These are phyloP conservation scores for Acanthamoeba castellanii DNA, from an alignment of 208 protist genomes.

Conservation along the genomic window DNA sequence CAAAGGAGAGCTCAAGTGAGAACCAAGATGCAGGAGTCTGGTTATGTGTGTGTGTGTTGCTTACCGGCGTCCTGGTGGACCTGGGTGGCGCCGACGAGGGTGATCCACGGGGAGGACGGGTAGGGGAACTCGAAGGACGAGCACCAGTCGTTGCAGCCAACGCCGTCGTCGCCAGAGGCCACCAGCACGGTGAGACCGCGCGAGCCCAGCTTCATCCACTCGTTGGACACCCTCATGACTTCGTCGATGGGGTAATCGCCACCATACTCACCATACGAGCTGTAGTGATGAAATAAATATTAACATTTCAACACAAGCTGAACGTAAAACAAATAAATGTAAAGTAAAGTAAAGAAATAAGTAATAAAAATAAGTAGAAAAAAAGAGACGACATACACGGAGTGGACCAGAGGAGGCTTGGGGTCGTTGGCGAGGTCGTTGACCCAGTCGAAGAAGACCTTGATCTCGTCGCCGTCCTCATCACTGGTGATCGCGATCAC, in stretches of 20 bases:
- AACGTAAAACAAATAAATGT: too few relatives aligned
- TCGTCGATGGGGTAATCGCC: slow-evolving; percentile 74
- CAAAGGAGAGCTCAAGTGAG: neutral
- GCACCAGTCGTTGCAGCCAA: slow-evolving; percentile 66
- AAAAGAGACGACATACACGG: slow-evolving; percentile 1
- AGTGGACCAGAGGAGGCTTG: slow-evolving; percentile 77
- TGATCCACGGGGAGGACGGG: slow-evolving; percentile 66
- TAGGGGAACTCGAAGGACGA: slow-evolving; percentile 74
- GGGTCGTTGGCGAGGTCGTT: slow-evolving; percentile 77
- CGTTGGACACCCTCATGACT: slow-evolving; percentile 56
- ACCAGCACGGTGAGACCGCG: slow-evolving; percentile 65
- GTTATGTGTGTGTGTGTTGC: neutral
- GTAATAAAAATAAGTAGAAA: too few relatives aligned
- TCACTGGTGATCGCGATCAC: neutral
- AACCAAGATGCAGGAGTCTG: neutral
- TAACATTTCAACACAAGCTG: too few relatives aligned
- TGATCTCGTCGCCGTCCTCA: slow-evolving; percentile 57
- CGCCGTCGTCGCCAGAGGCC: slow-evolving; percentile 63
- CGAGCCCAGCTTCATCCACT: slow-evolving; percentile 70
- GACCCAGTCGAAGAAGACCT: slow-evolving; percentile 72
- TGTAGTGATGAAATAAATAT: neutral
- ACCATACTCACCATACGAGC: slow-evolving; percentile 78
- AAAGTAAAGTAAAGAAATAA: too few relatives aligned
- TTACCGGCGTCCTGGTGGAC: slow-evolving; percentile 13
- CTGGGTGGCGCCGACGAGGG: slow-evolving; percentile 55